Percentiles rank a stretch among this genome's conserved stretches.
Evolutionary conservation across 495 filamentous ascomycete genomes (phyloP).

Genomic region (Neurospora sp.): DNA sequence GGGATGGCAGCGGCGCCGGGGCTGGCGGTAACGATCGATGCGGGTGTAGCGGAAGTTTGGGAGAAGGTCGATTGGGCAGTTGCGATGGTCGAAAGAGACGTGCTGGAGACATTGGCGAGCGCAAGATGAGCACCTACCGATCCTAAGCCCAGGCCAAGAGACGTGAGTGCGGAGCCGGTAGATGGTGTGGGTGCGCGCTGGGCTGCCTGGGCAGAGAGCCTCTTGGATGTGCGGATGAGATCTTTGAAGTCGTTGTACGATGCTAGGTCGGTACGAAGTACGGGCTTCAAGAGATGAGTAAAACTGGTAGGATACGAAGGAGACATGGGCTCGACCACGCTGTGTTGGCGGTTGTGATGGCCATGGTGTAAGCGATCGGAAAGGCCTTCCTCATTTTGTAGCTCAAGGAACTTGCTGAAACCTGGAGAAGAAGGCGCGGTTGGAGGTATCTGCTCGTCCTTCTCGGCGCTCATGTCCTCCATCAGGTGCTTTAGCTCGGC

Average conservation of each 20-base stretch:
- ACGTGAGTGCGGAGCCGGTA: conserved; percentile 10
- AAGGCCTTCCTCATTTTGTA: conserved; percentile 22
- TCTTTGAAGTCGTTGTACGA: conserved; percentile 80
- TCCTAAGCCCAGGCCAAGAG: conserved; percentile 42
- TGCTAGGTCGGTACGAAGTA: conserved; percentile 70
- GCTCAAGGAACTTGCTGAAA: conserved; percentile 34
- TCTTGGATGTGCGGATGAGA: conserved; percentile 58
- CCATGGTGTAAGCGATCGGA: conserved; percentile 31
- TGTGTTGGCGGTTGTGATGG: conserved; percentile 31
- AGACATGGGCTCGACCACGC: conserved; percentile 46
- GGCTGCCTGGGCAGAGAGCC: conserved; percentile 32
- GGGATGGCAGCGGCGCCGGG: conserved; percentile 20
- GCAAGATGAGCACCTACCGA: conserved; percentile 27
- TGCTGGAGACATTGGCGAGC: conserved; percentile 26
- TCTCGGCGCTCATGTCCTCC: conserved; percentile 71
- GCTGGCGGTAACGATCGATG: conserved; percentile 31
- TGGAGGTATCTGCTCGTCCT: conserved; percentile 56
- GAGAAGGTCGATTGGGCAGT: conserved; percentile 34
- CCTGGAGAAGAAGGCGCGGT: conserved; percentile 56
- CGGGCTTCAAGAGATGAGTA: conserved; percentile 66
- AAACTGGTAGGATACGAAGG: conserved; percentile 82
- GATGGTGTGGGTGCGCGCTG: conserved; percentile 9
- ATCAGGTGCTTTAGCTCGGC: conserved; percentile 83
- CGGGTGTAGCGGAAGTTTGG: conserved; percentile 42
- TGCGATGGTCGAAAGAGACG: conserved; percentile 29